Evolutionary conservation across 2,329 filamentous ascomycete species (phyloP).

Genomic region (Gnomoniopsis sp.): DNA sequence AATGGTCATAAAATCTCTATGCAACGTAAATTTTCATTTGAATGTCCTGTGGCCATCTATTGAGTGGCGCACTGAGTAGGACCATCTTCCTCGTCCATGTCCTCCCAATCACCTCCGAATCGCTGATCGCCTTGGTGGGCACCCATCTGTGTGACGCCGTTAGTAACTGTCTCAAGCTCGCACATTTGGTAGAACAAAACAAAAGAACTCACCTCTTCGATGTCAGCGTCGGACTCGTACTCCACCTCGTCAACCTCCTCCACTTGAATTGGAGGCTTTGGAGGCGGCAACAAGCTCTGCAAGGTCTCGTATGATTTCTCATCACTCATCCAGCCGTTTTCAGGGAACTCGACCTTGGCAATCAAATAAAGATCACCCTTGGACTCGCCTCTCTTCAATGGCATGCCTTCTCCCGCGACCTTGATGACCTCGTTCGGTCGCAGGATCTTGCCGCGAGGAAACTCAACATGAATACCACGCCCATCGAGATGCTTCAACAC

Average conservation of each 20-base stretch:
- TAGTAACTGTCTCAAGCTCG: slow-evolving; percentile 1
- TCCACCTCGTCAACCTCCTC: slow-evolving; percentile 84
- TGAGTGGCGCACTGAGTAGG: slow-evolving; percentile 69
- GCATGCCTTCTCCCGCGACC: slow-evolving; percentile 90
- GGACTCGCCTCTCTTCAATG: slow-evolving; percentile 76
- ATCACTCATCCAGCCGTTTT: slow-evolving; percentile 76
- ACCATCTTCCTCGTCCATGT: slow-evolving; percentile 67
- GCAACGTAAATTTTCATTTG: not conserved
- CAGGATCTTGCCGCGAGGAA: slow-evolving; percentile 78
- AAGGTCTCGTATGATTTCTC: slow-evolving; percentile 69
- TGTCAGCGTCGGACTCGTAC: slow-evolving; percentile 76
- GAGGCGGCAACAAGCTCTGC: slow-evolving; percentile 70
- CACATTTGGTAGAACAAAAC: not conserved
- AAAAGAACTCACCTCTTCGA: slow-evolving; percentile 63
- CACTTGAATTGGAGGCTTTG: slow-evolving; percentile 57
- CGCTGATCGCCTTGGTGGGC: slow-evolving; percentile 67
- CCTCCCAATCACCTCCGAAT: slow-evolving; percentile 64
- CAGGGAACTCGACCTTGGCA: slow-evolving; percentile 84
- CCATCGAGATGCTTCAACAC: slow-evolving; percentile 92
- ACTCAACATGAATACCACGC: slow-evolving; percentile 77
- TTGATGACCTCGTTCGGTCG: slow-evolving; percentile 83
- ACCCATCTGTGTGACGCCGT: slow-evolving; percentile 54
- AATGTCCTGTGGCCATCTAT: slow-evolving; percentile 39
- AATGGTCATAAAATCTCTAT: slow-evolving; percentile 2
- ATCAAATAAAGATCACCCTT: slow-evolving; percentile 86